Base-by-base conservation (phyloP, 495 filamentous ascomycete genomes). In the Hyphodiscus hymeniophilus region DNA sequence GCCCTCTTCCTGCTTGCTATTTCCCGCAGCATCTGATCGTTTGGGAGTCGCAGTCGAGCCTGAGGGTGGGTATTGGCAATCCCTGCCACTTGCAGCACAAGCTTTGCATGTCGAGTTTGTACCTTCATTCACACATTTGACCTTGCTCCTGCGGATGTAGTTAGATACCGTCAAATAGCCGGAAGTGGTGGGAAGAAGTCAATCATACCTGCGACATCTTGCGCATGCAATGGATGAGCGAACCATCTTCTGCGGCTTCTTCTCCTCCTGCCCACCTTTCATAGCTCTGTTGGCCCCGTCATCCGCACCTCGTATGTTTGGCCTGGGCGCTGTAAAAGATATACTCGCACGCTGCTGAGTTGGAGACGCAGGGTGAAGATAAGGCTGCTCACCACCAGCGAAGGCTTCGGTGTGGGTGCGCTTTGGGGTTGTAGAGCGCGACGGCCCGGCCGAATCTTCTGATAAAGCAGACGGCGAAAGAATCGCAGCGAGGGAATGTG, bases 151-250 rank as follows among this genome's bases (percentile, higher is more conserved):
- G n/a, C n/a, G n/a, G n/a, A n/a, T n/a, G n/a, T n/a, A n/a, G n/a
- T n/a, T n/a, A n/a, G n/a, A n/a, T n/a, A n/a, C n/a, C n/a, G n/a
- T n/a, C n/a, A n/a, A n/a, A n/a, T n/a, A n/a, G n/a, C n/a, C n/a
- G n/a, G n/a, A n/a, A n/a, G n/a, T n/a, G n/a, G n/a, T n/a, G n/a
- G n/a, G n/a, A n/a, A n/a, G n/a, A n/a, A n/a, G n/a, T n/a, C n/a
- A n/a, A n/a, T n/a, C n/a, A n/a, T n/a, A n/a, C n/a, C n/a, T n/a
- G 46, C 85, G 77, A 68, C 86, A 91, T 42, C 80, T 73, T 49
- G 76, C 74, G 64, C 86, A 91, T 52, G 86, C 86, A 53, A 91
- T 88, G 53, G 81, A 85, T 40, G 84, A 88, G 45, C 86, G 74
- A 79, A 89, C 83, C 66, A 66, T 68, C 58, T 72, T 74, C 34